phyloP scores from a whole-genome alignment of 768 basidiomycete genomes.

The Sutorius australiensis region DNA sequence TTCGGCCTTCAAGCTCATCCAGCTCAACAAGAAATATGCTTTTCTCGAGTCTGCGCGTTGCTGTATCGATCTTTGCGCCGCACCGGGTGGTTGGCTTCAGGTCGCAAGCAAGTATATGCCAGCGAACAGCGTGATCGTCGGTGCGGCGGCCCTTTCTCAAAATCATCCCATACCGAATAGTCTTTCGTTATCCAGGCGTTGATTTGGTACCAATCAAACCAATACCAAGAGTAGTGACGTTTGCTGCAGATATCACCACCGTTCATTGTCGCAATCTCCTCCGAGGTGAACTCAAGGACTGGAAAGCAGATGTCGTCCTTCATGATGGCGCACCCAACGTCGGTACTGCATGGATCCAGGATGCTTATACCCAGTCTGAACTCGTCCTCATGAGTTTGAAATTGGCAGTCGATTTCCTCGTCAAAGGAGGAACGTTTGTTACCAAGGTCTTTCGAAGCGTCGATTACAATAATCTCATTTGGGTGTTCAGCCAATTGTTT shows the following conservation, averaged over 20 bases:
- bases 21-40: constrained; percentile 96
- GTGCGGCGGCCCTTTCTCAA: constrained; percentile 39
- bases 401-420: constrained; percentile 91
- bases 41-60: constrained; percentile 88
- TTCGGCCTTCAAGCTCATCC: constrained; percentile 98
- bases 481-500: constrained; percentile 98
- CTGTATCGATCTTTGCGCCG: constrained; percentile 96
- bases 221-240: constrained; percentile 88
- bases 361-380: constrained; percentile 96
- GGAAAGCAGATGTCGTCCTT: constrained; percentile 97
- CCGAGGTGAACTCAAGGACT: constrained; percentile 88
- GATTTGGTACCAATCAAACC: constrained; percentile 96
- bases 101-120: constrained; percentile 99
- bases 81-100: constrained; percentile 98
- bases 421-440: constrained; percentile 91
- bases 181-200: constrained; percentile 56
- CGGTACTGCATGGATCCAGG: constrained; percentile 98
- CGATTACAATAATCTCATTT: constrained; percentile 97
- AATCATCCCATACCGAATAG: constrained; percentile 6
- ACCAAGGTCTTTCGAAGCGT: constrained; percentile 98
- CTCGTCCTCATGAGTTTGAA: constrained; percentile 94
- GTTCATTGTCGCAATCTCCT: constrained; percentile 83
- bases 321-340: constrained; percentile 99
- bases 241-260: constrained; percentile 93
- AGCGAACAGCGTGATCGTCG: constrained; percentile 84